Base-by-base conservation (phyloP, 2,329 filamentous ascomycete genomes). In the Incumbomyces delicatus region DNA sequence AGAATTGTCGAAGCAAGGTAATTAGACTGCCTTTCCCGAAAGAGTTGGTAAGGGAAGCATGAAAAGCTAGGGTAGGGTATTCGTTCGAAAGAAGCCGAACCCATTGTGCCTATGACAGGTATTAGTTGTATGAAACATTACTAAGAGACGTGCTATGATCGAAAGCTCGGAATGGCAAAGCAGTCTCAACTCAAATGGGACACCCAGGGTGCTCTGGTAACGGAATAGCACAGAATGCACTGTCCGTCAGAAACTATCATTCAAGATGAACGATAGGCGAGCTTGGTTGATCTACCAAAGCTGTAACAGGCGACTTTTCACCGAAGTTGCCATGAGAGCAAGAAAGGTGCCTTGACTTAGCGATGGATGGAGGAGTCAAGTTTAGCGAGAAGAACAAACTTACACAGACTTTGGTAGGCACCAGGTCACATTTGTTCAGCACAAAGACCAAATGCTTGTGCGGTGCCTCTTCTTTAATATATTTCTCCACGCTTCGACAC, bases 171-270 rank as follows among this genome's bases (percentile, higher is more conserved):
- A 66, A 60, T 72, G 77, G 70, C 75, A 78, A 78, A 79, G 77
- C 78, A 80, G 74, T 74, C 84, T 96, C 92, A 95, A 96, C 92
- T 96, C 90, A 87, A 76, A 87, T 81, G 82, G 85, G 83, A 83
- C 87, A 92, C 75, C 70, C 77, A 75, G 76, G 70, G 71, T 72
- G 76, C 83, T 75, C 79, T 81, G 80, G 74, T 75, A 85, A 87
- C 75, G 72, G 70, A 58, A 77, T 71, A 71, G 18, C 75, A 86
- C 92, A 96, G 87, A 81, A 96, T 89, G 42, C 18, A 13, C 42
- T 18, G 32, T 29, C 33, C 10, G 18, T 32, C 33, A 45, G 35
- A 47, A 51, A 52, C 50, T 48, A 39, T 47, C 38, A 35, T 16
- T 40, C 42, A 36, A 46, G 35, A 45, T 35, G 35, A 27, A 48